Base-by-base conservation (phyloP, 2,329 filamentous ascomycete species). In the Aspergillus neotritici region DNA sequence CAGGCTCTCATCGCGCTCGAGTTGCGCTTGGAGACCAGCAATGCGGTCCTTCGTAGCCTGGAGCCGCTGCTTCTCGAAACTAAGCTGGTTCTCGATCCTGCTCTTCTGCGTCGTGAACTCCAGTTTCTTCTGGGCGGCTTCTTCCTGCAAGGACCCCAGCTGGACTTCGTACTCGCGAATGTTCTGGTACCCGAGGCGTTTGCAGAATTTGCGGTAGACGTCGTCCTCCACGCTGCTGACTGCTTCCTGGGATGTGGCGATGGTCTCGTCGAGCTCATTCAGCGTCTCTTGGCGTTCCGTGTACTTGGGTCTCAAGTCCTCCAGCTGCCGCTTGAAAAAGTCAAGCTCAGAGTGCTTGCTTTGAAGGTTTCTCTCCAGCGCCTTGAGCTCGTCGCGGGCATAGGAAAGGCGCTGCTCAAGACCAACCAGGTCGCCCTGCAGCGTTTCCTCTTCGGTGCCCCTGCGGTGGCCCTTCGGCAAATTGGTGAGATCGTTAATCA, bases 91-190 rank as follows among this genome's bases (percentile, higher is more conserved):
- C 52, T 81, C 72, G 36, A 84, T 72, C 40, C 72, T 75, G 47
- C 75, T 80, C 53, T 76, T 78, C 62, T 98, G 93, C 4, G 85
- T 82, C 43, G 84, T 86, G 56, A 95, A 97, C 53, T 90, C 83
- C 41, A 86, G 82, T 50, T 87, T 87, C 72, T 90, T 90, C 66
- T 93, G 83, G 1, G 84, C 83, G 34, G 87, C 86, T 63, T 97
- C 88, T 63, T 95, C 87, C 65, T 97, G 90, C 37, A 94, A 73
- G 33, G 86, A 89, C 37, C 93, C 91, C 67, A 97, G 93, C 54
- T 94, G 90, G 17, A 85, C 85, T 63, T 97, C 89, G 58, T 97
- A 98, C 45, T 88, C 86, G 46, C 91, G 86, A 51, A 98, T 94
- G 57, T 94, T 84, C 45, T 80, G 76, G 63, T 95, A 97, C 1